Evolutionary conservation across 352 stramenopile species (phyloP).

Genomic region (Phytophthora hybrid): DNA sequence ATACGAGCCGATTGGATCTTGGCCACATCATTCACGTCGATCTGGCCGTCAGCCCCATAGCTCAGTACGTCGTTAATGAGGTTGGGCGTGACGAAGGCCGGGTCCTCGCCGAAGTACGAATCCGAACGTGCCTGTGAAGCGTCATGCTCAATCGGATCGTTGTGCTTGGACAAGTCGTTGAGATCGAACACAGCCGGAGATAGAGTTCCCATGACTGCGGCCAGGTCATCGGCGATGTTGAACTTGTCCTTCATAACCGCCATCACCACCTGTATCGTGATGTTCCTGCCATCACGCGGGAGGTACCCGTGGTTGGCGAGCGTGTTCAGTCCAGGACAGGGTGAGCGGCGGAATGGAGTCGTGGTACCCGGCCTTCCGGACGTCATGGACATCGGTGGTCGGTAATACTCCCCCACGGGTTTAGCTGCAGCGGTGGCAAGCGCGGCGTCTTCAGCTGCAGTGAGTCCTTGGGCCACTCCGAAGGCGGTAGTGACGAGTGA

Average conservation of each 20-base stretch:
- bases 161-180: constrained; percentile 26
- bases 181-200: constrained; percentile 18
- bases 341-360: constrained; percentile 37
- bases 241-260: constrained; percentile 35
- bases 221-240: constrained; percentile 36
- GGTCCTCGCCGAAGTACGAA: constrained; percentile 20
- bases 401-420: constrained; percentile 29
- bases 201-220: constrained; percentile 16
- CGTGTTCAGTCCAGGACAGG: constrained; percentile 59
- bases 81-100: constrained; percentile 3
- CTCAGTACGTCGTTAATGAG: constrained; percentile 12
- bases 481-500: not conserved
- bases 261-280: constrained; percentile 26
- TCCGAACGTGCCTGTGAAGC: constrained; percentile 19
- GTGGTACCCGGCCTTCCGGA: constrained; percentile 29
- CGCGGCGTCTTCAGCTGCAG: not conserved
- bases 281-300: constrained; percentile 42
- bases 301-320: constrained; percentile 58
- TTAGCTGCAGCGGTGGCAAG: not conserved
- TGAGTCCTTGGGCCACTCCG: constrained; percentile 4
- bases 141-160: constrained; percentile 21
- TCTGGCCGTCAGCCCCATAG: constrained; percentile 8
- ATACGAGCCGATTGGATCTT: constrained; percentile 10
- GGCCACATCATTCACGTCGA: constrained; percentile 17
- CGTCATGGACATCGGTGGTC: constrained; percentile 26